Conservation (phyloP, 2,329 filamentous ascomycete species). For the Diplodia corticola region DNA sequence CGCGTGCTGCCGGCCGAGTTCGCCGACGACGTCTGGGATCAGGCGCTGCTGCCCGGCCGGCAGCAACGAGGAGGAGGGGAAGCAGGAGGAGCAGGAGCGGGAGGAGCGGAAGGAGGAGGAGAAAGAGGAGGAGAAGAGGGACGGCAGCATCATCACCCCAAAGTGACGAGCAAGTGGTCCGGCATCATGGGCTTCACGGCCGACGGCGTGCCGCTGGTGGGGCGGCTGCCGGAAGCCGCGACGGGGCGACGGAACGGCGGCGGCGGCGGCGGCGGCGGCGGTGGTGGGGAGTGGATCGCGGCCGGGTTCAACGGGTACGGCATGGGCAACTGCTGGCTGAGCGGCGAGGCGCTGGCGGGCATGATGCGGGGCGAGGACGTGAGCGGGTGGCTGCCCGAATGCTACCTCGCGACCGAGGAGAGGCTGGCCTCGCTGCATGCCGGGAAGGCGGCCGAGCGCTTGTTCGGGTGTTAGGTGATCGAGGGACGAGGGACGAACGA, state of each 20-base stretch:
- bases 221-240: constrained; percentile 41
- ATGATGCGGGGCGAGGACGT: constrained; percentile 24
- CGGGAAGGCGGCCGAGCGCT: background rate
- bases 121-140: background rate
- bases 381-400: background rate
- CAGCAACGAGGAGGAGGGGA: too few species aligned
- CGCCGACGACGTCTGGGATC: constrained; percentile 23
- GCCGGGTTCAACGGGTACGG: constrained; percentile 28
- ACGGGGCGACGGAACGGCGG: constrained; percentile 31
- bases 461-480: background rate
- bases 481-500: too few species aligned
- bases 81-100: too few species aligned
- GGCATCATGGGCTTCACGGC: constrained; percentile 53
- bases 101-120: constrained; percentile 1
- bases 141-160: background rate
- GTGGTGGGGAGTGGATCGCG: constrained; percentile 37
- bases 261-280: constrained; percentile 7
- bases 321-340: constrained; percentile 28
- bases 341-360: constrained; percentile 26
- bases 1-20: constrained; percentile 25
- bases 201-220: constrained; percentile 54
- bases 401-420: background rate
- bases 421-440: background rate
- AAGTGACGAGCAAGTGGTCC: constrained; percentile 50
- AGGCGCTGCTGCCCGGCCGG: too few species aligned